These are phyloP conservation scores for Pyrrhoderma lamaoense DNA, from an alignment of 1,284 basidiomycete species.

Conservation along the genomic window DNA sequence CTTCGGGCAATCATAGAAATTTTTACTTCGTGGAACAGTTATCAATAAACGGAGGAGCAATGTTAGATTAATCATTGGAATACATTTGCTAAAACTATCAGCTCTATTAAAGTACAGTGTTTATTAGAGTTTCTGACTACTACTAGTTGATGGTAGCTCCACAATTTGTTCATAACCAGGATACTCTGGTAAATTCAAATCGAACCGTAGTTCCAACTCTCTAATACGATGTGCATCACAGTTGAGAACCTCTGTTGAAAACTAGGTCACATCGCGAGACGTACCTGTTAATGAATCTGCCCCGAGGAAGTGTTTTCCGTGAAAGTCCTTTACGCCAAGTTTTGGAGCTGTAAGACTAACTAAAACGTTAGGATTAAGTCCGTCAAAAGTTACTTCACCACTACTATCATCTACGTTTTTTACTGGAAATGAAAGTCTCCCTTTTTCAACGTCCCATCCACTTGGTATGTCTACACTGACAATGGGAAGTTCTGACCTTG, in stretches of 20 bases:
- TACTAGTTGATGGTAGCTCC: slow-evolving; percentile 38
- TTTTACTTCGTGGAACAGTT: neutral
- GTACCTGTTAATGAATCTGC: slow-evolving; percentile 84
- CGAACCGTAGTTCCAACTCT: slow-evolving; percentile 60
- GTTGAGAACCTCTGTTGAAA: too few species aligned
- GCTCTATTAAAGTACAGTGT: too few species aligned
- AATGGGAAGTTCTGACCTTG: slow-evolving; percentile 62
- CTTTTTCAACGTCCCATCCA: slow-evolving; percentile 90
- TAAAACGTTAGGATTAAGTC: slow-evolving; percentile 71
- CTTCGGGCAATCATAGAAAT: slow-evolving; percentile 1
- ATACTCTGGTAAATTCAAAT: slow-evolving; percentile 74
- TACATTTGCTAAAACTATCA: too few species aligned
- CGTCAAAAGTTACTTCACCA: slow-evolving; percentile 26
- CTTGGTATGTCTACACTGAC: slow-evolving; percentile 94
- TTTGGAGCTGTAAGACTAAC: slow-evolving; percentile 94
- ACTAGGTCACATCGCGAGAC: too few species aligned
- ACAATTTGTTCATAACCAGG: slow-evolving; percentile 76
- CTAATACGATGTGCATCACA: slow-evolving; percentile 31
- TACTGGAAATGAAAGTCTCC: slow-evolving; percentile 31
- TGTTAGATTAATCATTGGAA: neutral
- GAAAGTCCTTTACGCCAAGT: slow-evolving; percentile 70
- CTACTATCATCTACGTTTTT: slow-evolving; percentile 16
- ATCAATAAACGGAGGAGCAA: neutral
- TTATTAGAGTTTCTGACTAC: too few species aligned
- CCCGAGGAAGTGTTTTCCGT: slow-evolving; percentile 88